These are phyloP conservation scores for Selenicereus undatus DNA, from an alignment of 148 eudicot species.

Conservation along the genomic window DNA sequence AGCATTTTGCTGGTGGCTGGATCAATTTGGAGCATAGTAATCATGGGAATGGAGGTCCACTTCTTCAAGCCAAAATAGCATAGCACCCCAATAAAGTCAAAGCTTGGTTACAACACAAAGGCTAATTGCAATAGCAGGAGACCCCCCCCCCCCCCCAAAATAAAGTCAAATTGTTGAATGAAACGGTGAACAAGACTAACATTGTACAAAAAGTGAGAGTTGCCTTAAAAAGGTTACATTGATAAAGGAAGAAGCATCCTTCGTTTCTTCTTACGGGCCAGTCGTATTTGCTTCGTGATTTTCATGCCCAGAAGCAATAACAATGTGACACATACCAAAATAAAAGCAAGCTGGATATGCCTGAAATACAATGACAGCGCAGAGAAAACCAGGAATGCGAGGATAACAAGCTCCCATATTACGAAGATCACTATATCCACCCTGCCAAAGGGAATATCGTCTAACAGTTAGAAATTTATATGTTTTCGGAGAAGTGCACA, in stretches of 20 bases:
- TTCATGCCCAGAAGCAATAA: slow-evolving; percentile 82
- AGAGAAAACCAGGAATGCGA: slow-evolving; percentile 93
- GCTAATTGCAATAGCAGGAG: background rate
- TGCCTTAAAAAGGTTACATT: slow-evolving; percentile 47
- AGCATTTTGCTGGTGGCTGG: slow-evolving; percentile 58
- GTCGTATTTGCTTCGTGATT: slow-evolving; percentile 80
- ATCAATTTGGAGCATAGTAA: slow-evolving; percentile 67
- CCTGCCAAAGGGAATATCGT: slow-evolving; percentile 45
- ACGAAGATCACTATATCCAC: slow-evolving; percentile 89
- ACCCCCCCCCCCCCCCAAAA: background rate
- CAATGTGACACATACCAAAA: slow-evolving; percentile 61
- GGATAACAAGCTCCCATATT: slow-evolving; percentile 84
- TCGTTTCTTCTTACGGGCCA: slow-evolving; percentile 88
- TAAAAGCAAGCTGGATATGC: slow-evolving; percentile 72
- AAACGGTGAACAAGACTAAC: slow-evolving; percentile 20
- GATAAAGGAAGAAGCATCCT: slow-evolving; percentile 99
- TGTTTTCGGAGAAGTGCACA: background rate
- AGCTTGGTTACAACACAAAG: background rate
- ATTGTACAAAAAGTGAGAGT: slow-evolving; percentile 17
- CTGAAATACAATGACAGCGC: slow-evolving; percentile 85
- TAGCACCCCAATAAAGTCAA: slow-evolving; percentile 6
- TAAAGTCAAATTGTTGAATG: slow-evolving; percentile 15
- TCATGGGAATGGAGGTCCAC: slow-evolving; percentile 49
- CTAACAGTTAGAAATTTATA: slow-evolving; percentile 21
- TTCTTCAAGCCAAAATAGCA: slow-evolving; percentile 60